These are phyloP conservation scores for Coemansia sp. DNA, from an alignment of 192 early-diverging fungal species.

Conservation along the genomic window DNA sequence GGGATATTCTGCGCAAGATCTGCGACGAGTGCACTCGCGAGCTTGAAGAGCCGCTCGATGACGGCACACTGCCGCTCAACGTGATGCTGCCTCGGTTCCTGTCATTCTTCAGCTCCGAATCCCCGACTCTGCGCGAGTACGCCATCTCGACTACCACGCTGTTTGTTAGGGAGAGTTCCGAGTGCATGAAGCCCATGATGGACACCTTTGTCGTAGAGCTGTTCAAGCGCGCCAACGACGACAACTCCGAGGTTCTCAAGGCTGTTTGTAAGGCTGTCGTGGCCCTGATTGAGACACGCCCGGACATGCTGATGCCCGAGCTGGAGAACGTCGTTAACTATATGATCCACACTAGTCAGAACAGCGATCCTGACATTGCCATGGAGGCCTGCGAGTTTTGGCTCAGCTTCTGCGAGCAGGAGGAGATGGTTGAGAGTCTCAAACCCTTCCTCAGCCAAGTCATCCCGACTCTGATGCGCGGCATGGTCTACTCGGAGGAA, in stretches of 20 bases:
- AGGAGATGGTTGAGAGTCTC: constrained; percentile 72
- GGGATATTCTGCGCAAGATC: constrained; percentile 89
- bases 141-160: constrained; percentile 86
- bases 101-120: constrained; percentile 77
- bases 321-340: constrained; percentile 90
- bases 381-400: constrained; percentile 99
- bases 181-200: constrained; percentile 60
- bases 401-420: constrained; percentile 95
- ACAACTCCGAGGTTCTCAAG: constrained; percentile 80
- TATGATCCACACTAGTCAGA: constrained; percentile 94
- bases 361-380: constrained; percentile 82
- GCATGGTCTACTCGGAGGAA: constrained; percentile 96
- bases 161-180: constrained; percentile 79
- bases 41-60: constrained; percentile 71
- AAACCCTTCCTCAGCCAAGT: constrained; percentile 73
- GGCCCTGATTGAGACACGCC: constrained; percentile 81
- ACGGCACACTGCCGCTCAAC: constrained; percentile 75
- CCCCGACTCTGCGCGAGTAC: constrained; percentile 72
- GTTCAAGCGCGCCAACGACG: constrained; percentile 85
- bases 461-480: constrained; percentile 88
- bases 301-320: constrained; percentile 85
- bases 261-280: constrained; percentile 94
- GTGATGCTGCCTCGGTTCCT: constrained; percentile 92
- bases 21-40: constrained; percentile 91
- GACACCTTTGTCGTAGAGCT: constrained; percentile 62